Conservation (phyloP, 129 eudicot species). For the Pseudognaphalium luteoalbum region DNA sequence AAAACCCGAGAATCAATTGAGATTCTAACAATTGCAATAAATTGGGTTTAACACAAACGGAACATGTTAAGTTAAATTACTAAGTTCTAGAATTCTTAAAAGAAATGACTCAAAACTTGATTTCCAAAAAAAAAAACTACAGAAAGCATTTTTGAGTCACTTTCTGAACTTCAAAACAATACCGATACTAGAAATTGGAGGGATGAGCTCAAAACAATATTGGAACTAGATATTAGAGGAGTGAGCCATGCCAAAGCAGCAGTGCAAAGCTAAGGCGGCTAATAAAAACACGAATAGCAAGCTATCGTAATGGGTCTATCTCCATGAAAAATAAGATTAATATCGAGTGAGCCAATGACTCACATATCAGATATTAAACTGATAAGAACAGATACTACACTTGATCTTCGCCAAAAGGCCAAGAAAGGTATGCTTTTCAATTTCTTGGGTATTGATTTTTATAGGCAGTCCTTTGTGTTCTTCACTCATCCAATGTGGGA, state of each 20-base stretch:
- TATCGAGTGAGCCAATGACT: conserved; percentile 23
- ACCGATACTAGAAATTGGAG: neutral
- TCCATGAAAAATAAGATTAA: conserved; percentile 25
- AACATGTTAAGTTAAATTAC: too few relatives aligned
- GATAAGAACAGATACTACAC: conserved; percentile 74
- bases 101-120: too few relatives aligned
- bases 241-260: neutral
- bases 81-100: too few relatives aligned
- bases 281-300: conserved; percentile 16
- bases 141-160: too few relatives aligned
- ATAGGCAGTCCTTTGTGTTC: too few relatives aligned
- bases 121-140: too few relatives aligned
- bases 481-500: too few relatives aligned
- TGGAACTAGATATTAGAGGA: neutral
- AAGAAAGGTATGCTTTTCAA: conserved; percentile 52
- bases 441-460: neutral
- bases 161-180: too few relatives aligned
- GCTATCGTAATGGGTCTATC: neutral
- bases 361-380: conserved; percentile 38
- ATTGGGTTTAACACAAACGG: too few relatives aligned
- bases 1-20: too few relatives aligned
- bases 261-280: neutral
- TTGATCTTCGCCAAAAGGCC: conserved; percentile 81
- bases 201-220: neutral
- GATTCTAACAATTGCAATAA: too few relatives aligned